Percentiles rank a stretch among this genome's conserved stretches.
phyloP scores from a whole-genome alignment of 2,329 filamentous ascomycete genomes.

The Verticillium albo-atrum region DNA sequence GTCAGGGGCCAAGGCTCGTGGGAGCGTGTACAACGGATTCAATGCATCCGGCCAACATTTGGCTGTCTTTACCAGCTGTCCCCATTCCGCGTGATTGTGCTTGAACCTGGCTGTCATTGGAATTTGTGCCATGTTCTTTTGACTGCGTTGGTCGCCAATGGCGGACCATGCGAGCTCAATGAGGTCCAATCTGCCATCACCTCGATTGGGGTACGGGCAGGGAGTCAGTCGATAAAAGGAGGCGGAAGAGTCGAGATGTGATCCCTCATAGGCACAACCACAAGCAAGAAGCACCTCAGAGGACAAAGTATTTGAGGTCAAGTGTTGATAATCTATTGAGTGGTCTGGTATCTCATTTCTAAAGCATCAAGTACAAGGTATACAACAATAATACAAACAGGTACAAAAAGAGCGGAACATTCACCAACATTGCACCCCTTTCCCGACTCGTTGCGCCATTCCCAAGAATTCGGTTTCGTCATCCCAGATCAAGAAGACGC shows the following conservation, averaged over 20 bases:
- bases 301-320: no score
- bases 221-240: no score
- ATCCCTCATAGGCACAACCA: no score
- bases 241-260: no score
- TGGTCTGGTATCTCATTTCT: neutral
- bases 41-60: neutral
- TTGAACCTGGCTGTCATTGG: no score
- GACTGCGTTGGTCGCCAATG: no score
- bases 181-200: no score
- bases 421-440: neutral
- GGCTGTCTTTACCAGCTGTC: neutral
- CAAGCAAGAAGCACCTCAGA: no score
- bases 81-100: no score
- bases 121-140: no score
- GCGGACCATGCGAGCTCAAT: no score
- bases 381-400: neutral
- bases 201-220: no score
- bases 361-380: neutral
- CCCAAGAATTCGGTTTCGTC: neutral
- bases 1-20: neutral
- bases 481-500: neutral
- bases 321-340: neutral
- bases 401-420: neutral
- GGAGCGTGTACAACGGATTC: neutral
- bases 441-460: neutral